phyloP scores from a whole-genome alignment of 345 rosid species.

The Linum lewisii region DNA sequence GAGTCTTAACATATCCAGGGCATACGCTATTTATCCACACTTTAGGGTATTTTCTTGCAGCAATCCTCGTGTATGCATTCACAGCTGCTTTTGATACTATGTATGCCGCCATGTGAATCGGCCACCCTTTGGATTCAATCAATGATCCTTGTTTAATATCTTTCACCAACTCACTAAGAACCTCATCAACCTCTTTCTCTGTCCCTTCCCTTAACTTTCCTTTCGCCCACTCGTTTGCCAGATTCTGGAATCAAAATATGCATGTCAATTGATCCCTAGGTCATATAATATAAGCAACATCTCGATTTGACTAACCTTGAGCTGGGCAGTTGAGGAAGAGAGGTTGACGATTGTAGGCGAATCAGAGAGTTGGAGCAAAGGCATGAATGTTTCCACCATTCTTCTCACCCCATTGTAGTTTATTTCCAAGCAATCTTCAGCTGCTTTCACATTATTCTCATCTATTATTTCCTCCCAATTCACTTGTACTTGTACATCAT shows the following conservation, averaged over 20 bases:
- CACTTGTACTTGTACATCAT: neutral
- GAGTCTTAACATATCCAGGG: constrained; percentile 3
- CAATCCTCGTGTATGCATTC: constrained; percentile 1
- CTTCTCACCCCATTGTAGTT: neutral
- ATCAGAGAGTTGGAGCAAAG: neutral
- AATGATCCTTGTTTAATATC: neutral
- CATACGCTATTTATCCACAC: constrained; percentile 9
- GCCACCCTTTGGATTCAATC: neutral
- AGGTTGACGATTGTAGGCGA: neutral
- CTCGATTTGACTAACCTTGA: too few species aligned
- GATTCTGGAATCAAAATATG: too few species aligned
- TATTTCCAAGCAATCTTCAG: neutral
- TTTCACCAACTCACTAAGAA: neutral
- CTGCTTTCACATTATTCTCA: neutral
- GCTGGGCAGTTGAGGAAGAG: too few species aligned
- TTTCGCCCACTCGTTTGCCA: too few species aligned
- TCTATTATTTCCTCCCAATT: too few species aligned
- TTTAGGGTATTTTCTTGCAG: constrained; percentile 5
- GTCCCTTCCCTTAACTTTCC: too few species aligned
- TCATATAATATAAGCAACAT: too few species aligned
- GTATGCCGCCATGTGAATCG: constrained; percentile 7
- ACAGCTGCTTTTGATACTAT: constrained; percentile 4
- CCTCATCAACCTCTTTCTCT: neutral
- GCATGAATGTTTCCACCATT: neutral
- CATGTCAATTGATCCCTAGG: too few species aligned